Base-by-base conservation (phyloP, 1,284 basidiomycete species). In the Microbotryomycetes sp. region DNA sequence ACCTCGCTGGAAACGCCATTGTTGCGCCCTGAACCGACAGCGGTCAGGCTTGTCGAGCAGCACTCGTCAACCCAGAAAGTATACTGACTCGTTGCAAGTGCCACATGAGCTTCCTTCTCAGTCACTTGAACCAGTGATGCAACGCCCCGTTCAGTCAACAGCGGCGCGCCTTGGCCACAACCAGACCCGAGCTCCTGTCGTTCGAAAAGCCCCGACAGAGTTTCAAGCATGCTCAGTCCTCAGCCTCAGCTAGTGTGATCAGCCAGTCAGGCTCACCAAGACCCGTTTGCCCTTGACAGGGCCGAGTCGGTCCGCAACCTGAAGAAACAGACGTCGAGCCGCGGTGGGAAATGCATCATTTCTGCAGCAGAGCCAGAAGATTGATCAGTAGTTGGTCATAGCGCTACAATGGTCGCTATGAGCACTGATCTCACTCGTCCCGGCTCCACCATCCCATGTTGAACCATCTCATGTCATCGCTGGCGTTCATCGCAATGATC, bases 181-280 rank as follows among this genome's bases (percentile, higher is more conserved):
- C 52, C 52, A 4, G 31, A 54, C 16, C 52, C 52, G 19, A 54
- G 30, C 12, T 54, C 52, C 52, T 54, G 36, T 42, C 36, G 19
- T 12, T 9, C 36, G 36, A 42, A n/a, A n/a, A n/a, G n/a, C n/a
- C n/a, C n/a, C n/a, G n/a, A n/a, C n/a, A n/a, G n/a, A n/a, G n/a
- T n/a, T n/a, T n/a, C n/a, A n/a, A n/a, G n/a, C n/a, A n/a, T n/a
- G n/a, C n/a, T 9, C 49, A 51, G 49, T 26, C 4, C n/a, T n/a
- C 49, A n/a, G 6, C 23, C 7, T 4, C 2, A 19, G 22, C 22
- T 6, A 26, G 15, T 26, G 1, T 3, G 28, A 16, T 25, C 23
- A 3, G 4, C 6, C 9, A n/a, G n/a, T n/a, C n/a, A 15, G 12
- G 25, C 52, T 6, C 31, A 54, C 52, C 12, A 31, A 26, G n/a